Evolutionary conservation across 1,284 basidiomycete genomes (phyloP).

Genomic region (Cryptococcus sp.): DNA sequence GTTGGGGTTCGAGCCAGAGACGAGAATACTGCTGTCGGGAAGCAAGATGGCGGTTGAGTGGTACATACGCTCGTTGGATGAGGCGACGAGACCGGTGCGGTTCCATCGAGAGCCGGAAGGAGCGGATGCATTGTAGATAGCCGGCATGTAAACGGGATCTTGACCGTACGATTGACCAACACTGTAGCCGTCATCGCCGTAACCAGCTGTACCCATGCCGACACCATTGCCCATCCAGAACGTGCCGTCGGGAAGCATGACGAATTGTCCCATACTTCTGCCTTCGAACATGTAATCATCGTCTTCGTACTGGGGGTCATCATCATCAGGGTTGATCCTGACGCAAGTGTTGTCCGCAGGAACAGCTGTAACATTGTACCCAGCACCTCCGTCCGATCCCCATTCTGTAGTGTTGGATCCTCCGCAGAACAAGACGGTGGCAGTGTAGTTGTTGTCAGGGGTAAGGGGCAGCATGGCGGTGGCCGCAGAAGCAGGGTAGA

Average conservation of each 20-base stretch:
- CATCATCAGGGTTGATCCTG: conserved; percentile 74
- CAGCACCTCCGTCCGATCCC: conserved; percentile 48
- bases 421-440: conserved; percentile 85
- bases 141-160: conserved; percentile 50
- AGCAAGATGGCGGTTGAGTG: conserved; percentile 88
- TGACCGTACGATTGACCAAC: conserved; percentile 51
- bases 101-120: conserved; percentile 71
- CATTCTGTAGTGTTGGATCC: conserved; percentile 63
- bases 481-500: conserved; percentile 90
- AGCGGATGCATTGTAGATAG: conserved; percentile 65
- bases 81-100: conserved; percentile 60
- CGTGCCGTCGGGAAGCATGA: conserved; percentile 50
- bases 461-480: conserved; percentile 88
- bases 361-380: conserved; percentile 52
- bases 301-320: conserved; percentile 59
- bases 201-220: conserved; percentile 64
- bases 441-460: conserved; percentile 81
- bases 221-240: conserved; percentile 69
- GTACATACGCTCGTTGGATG: conserved; percentile 75
- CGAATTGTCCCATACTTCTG: conserved; percentile 78
- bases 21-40: conserved; percentile 79
- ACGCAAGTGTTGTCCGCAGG: conserved; percentile 53
- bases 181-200: conserved; percentile 52
- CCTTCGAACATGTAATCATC: conserved; percentile 73
- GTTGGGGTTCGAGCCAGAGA: conserved; percentile 93